Base-by-base conservation (phyloP, 2,329 filamentous ascomycete genomes). In the Penicillium sp. region DNA sequence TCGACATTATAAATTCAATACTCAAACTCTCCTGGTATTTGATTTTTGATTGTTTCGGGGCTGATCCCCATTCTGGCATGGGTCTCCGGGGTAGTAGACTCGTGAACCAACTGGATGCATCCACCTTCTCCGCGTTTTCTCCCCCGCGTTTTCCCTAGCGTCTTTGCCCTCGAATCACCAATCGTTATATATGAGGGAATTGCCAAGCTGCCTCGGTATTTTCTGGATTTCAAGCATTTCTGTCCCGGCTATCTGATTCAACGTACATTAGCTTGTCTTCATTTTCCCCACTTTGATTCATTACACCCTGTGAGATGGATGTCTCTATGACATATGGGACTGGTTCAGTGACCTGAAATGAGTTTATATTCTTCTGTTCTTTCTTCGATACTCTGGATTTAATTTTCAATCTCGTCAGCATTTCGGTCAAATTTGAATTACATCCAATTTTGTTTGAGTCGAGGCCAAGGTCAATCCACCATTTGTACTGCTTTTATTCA, bases 151-250 rank as follows among this genome's bases (percentile, higher is more conserved):
- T 59, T 57, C 58, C 12, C 50, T 38, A 41, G 43, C 44, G 43
- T 43, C 47, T 51, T 42, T 42, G 21, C 4, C 39, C 13, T 10
- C 15, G 31, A 21, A 25, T 17, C 21, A 23, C 21, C 19, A 17
- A 33, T 12, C 12, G 15, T 15, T 17, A 25, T 41, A 19, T 41
- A 41, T 25, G 27, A 38, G n/a, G 13, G 44, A 56, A 53, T 36
- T 45, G 38, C 50, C 44, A 51, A 57, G 57, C 48, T 64, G 61
- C 70, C 70, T 72, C 70, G 70, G 70, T 59, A 67, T 61, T 63
- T 60, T 65, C 64, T 64, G 29, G 55, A 53, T 60, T 57, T 59
- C 35, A 57, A 59, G 50, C 41, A 57, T 49, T 52, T 9, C 17
- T 12, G n/a, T 58, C 42, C 57, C 60, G 59, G 60, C 57, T 62